Evolutionary conservation across 306 rosid genomes (phyloP).

Genomic region (Prunus mongolica): DNA sequence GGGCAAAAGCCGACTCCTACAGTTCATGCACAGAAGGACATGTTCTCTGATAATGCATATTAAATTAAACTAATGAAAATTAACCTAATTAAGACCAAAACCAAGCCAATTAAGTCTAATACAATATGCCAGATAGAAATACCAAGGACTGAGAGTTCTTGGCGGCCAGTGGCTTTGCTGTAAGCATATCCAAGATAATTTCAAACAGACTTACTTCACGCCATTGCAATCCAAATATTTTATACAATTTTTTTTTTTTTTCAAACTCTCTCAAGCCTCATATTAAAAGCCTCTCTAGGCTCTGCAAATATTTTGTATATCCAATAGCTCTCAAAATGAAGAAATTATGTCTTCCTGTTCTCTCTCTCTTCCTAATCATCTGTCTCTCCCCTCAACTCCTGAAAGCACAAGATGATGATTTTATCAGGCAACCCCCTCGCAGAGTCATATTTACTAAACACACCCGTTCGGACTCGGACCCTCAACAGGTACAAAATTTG

Average conservation of each 20-base stretch:
- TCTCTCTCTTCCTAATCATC: conserved; percentile 15
- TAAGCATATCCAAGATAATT: conserved; percentile 9
- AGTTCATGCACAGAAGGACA: neutral
- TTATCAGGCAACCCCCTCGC: conserved; percentile 28
- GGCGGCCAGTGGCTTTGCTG: conserved; percentile 8
- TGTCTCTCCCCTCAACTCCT: conserved; percentile 4
- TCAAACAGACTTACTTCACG: conserved; percentile 29
- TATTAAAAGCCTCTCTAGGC: neutral
- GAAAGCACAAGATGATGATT: conserved; percentile 19
- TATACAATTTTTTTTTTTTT: neutral
- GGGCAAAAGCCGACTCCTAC: neutral
- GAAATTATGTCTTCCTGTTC: neutral
- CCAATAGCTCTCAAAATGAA: neutral
- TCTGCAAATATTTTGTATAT: neutral
- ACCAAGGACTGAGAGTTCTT: neutral
- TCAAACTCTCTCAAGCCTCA: neutral
- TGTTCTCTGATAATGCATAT: neutral
- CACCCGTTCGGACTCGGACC: conserved; percentile 26
- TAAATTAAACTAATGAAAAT: neutral
- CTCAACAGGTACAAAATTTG: conserved; percentile 26
- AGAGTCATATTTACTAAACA: conserved; percentile 13
- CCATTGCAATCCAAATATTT: conserved; percentile 13
- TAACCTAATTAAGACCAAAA: neutral
- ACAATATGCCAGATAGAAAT: neutral
- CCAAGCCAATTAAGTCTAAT: neutral